phyloP scores from a whole-genome alignment of 2,329 filamentous ascomycete species.

The Curvularia sp. region DNA sequence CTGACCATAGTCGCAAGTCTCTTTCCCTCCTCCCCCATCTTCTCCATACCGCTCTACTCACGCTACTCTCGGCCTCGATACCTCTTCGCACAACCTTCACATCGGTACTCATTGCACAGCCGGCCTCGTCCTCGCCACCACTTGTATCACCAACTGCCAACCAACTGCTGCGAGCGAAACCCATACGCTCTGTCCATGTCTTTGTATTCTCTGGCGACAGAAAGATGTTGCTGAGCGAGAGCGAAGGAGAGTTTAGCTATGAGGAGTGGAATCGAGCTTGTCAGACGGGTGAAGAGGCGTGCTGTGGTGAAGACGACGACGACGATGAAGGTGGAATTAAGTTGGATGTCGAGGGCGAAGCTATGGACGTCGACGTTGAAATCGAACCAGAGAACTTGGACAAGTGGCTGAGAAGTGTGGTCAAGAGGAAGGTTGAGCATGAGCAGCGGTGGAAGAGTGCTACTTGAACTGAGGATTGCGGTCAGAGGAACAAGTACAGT shows the following conservation, averaged over 20 bases:
- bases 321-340: constrained; percentile 47
- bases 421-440: constrained; percentile 49
- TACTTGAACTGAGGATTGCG: constrained; percentile 32
- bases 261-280: constrained; percentile 77
- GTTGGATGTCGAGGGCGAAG: constrained; percentile 39
- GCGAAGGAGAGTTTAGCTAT: constrained; percentile 78
- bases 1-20: constrained; percentile 61
- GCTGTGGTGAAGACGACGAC: constrained; percentile 59
- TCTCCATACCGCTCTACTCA: constrained; percentile 81
- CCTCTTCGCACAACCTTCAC: constrained; percentile 80
- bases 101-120: constrained; percentile 80
- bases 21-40: constrained; percentile 81
- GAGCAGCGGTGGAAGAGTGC: constrained; percentile 53
- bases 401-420: constrained; percentile 51
- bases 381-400: constrained; percentile 40
- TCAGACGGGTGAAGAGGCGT: constrained; percentile 69
- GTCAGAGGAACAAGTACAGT: background rate
- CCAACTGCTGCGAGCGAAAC: constrained; percentile 68
- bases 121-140: constrained; percentile 65
- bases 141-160: constrained; percentile 64
- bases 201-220: constrained; percentile 74
- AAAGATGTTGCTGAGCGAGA: constrained; percentile 78
- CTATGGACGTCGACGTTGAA: constrained; percentile 50
- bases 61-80: constrained; percentile 81
- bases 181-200: constrained; percentile 84